Base-by-base conservation (phyloP, 768 basidiomycete species). In the Leccinum variicolor region DNA sequence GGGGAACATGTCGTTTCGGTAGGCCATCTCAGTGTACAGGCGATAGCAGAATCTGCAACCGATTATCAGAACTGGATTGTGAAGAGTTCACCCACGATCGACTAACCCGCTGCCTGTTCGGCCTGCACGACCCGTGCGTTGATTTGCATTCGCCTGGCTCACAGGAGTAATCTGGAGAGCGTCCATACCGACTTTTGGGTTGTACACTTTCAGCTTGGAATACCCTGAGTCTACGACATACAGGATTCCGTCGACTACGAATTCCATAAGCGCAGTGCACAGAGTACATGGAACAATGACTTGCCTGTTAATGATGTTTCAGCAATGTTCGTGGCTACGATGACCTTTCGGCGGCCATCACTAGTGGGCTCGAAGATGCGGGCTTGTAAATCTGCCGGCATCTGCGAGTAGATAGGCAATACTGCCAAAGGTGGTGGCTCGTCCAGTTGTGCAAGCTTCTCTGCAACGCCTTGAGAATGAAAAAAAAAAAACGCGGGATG, bases 131-230 rank as follows among this genome's bases (percentile, higher is more conserved):
- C 97, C 97, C 9, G 92, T 94, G 17, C 97, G 81, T 73, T 98
- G 97, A 66, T 89, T 94, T 55, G 94, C 94, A 74, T 99, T 99
- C 15, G 97, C 97, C 69, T 98, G 96, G 74, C 94, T 96, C 77
- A 99, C 94, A 2, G 97, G 97, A 6, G 97, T 99, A 63, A 99
- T 98, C 71, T 99, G 97, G 52, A 99, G 77, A 3, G 97, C 94
- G 67, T 98, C 97, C 97, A 99, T 99, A 60, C 97, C 97, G 59
- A 98, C 94, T 72, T 94, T 94, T 15, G 97, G 95, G 69, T 98
- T 99, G 78, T 99, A 98, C 21, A 98, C 96, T 74, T 98, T 98
- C 61, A 99, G 78, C 73, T 98, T 99, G 23, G 92, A 97, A 73
- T 94, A 98, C 0, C 97, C 97, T 0, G 92, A 86, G 70, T 99